Percentiles rank a stretch among this genome's conserved stretches.
phyloP scores from a whole-genome alignment of 2,329 filamentous ascomycete genomes.

The Aureobasidium lini region DNA sequence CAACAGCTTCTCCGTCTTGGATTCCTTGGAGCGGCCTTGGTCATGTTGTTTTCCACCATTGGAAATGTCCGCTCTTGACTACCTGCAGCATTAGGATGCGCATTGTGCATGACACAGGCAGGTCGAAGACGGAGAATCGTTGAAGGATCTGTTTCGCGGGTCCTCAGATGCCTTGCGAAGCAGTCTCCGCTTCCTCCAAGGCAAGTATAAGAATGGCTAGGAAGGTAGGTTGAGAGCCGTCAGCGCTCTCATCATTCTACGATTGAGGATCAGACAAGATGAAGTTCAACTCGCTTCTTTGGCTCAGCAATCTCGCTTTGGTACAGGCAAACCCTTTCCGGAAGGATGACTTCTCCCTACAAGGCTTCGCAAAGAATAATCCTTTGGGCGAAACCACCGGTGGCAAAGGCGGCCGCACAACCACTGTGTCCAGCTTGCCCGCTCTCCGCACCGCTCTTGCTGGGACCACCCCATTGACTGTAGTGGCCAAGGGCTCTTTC shows the following conservation, averaged over 20 bases:
- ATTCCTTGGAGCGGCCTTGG: neutral
- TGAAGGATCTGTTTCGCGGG: neutral
- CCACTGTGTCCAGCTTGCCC: conserved; percentile 29
- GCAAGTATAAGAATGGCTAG: neutral
- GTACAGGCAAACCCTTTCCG: neutral
- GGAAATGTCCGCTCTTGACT: neutral
- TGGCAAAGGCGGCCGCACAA: conserved; percentile 30
- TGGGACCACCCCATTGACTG: conserved; percentile 33
- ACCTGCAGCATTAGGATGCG: neutral
- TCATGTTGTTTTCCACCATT: neutral
- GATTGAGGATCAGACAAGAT: neutral
- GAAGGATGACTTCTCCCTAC: conserved; percentile 8
- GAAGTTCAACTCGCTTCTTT: neutral
- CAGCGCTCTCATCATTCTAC: neutral
- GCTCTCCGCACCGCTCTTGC: conserved; percentile 39
- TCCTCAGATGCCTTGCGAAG: neutral
- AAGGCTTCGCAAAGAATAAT: conserved; percentile 21
- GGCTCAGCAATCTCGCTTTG: neutral
- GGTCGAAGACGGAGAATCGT: neutral
- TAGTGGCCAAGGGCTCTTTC: conserved; percentile 40
- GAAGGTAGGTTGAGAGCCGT: neutral
- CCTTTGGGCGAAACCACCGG: conserved; percentile 29
- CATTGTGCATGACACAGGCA: too few relatives aligned
- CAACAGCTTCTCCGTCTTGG: neutral
- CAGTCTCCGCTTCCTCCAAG: neutral